Conservation (phyloP, 2,329 filamentous ascomycete species). For the Tolypocladium ovalisporum region DNA sequence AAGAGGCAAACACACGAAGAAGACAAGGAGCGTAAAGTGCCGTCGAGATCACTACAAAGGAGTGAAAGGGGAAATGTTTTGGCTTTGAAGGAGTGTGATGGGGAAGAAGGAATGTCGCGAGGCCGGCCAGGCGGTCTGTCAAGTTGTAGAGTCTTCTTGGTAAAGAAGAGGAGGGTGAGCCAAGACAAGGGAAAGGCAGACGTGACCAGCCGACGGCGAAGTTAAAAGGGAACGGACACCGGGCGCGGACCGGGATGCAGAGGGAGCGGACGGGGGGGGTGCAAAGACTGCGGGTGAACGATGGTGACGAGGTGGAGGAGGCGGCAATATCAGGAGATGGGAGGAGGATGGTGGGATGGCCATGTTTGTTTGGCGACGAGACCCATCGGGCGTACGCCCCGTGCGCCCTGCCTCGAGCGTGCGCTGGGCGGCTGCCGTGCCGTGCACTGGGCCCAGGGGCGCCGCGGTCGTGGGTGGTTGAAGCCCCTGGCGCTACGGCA, state of each 20-base stretch:
- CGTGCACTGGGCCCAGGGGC: not conserved
- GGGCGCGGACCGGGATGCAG: not conserved
- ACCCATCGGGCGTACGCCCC: not conserved
- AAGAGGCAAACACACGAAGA: not conserved
- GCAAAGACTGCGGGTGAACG: not conserved
- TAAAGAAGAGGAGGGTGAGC: not conserved
- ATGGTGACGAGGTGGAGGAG: not conserved
- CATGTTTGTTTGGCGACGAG: not conserved
- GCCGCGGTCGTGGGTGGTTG: not conserved
- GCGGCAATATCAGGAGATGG: not conserved
- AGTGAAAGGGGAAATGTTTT: not conserved
- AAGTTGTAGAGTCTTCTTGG: not conserved
- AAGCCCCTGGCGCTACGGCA: not conserved
- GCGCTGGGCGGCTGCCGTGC: not conserved
- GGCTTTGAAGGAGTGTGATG: not conserved
- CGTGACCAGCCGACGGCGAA: not conserved
- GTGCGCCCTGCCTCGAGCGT: not conserved
- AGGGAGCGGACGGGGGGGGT: not conserved
- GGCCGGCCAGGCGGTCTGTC: not conserved
- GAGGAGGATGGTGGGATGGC: not conserved
- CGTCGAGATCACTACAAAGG: not conserved
- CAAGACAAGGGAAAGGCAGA: not conserved
- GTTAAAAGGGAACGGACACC: not conserved
- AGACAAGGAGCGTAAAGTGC: not conserved
- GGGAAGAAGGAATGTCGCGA: not conserved